Evolutionary conservation across 495 filamentous ascomycete genomes (phyloP), one percentile per base, ranked within the genome.

Genomic region (Clohesyomyces aquaticus): DNA sequence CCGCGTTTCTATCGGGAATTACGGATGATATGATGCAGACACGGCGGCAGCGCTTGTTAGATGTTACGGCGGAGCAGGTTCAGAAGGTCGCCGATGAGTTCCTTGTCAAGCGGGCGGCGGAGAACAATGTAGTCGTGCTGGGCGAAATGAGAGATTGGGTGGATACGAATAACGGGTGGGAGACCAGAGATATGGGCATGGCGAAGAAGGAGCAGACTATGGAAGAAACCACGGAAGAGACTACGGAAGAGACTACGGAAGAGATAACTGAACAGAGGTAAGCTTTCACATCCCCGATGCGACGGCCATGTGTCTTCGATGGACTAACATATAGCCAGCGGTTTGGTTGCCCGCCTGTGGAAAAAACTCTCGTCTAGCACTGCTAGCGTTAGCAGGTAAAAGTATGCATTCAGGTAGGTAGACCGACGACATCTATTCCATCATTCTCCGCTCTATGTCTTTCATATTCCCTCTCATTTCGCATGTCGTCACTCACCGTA

Each of bases 1-100:
- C 82, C 35, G 83, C 87, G 61, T 98, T 98, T 76, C 77, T 94
- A 75, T 89, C 85, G 61, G 90, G 91, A 21, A 82, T 98, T 51
- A 89, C 88, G 28, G 85, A 93, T 53, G 90, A 91, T 61, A 96
- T 98, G 93, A 85, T 88, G 66, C 93, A 97, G 73, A 82, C 78
- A 66, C 86, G 90, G 72, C 84, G 95, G 72, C 90, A 96, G 71
- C 87, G 89, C 63, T 82, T 98, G 42, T 80, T 98, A 16, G 93
- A 96, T 74, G 93, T 97, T 53, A 91, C 83, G 11, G 88, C 84
- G 64, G 83, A 87, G 64, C 87, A 95, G 64, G 88, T 98, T 18
- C 85, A 86, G 59, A 81, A 87, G 28, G 93, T 84, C 16, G 95
- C 94, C 0, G 87, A 96, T 67, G 81, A 85, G 63, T 96, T 88